Percentiles rank a stretch among this genome's conserved stretches.
Evolutionary conservation across 352 stramenopile genomes (phyloP).

Genomic region (Phytophthora capsici): DNA sequence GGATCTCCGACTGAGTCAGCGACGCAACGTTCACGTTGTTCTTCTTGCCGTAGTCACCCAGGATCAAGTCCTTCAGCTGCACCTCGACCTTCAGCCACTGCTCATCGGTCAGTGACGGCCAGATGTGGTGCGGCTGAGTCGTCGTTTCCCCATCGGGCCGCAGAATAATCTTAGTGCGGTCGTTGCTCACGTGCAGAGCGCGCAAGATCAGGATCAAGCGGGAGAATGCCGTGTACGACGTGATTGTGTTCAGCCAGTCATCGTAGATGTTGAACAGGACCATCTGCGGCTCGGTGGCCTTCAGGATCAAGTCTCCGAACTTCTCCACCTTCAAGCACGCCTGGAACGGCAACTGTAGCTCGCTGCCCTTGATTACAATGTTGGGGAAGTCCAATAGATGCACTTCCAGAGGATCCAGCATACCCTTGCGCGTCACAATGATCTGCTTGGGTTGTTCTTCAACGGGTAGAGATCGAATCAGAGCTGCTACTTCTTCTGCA

Average conservation of each 20-base stretch:
- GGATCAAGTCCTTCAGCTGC: conserved; percentile 99
- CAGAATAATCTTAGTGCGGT: conserved; percentile 96
- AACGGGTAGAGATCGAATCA: conserved; percentile 99
- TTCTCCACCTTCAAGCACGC: conserved; percentile 99
- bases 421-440: conserved; percentile 99
- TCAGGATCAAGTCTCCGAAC: conserved; percentile 99
- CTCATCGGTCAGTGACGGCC: conserved; percentile 98
- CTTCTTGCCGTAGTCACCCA: conserved; percentile 99
- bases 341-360: conserved; percentile 99
- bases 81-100: conserved; percentile 99
- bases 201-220: conserved; percentile 99
- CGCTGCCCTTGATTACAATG: conserved; percentile 99
- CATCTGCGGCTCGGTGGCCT: conserved; percentile 99
- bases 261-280: conserved; percentile 99
- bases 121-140: conserved; percentile 99
- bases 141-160: conserved; percentile 98
- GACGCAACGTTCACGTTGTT: conserved; percentile 99
- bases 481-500: conserved; percentile 98
- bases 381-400: conserved; percentile 99
- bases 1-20: conserved; percentile 99
- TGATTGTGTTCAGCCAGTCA: conserved; percentile 99
- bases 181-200: conserved; percentile 97
- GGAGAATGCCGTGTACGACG: conserved; percentile 99
- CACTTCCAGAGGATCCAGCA: conserved; percentile 99
- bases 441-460: conserved; percentile 99